phyloP scores from a whole-genome alignment of 2,329 filamentous ascomycete species.

The Aphanoascus verrucosus region DNA sequence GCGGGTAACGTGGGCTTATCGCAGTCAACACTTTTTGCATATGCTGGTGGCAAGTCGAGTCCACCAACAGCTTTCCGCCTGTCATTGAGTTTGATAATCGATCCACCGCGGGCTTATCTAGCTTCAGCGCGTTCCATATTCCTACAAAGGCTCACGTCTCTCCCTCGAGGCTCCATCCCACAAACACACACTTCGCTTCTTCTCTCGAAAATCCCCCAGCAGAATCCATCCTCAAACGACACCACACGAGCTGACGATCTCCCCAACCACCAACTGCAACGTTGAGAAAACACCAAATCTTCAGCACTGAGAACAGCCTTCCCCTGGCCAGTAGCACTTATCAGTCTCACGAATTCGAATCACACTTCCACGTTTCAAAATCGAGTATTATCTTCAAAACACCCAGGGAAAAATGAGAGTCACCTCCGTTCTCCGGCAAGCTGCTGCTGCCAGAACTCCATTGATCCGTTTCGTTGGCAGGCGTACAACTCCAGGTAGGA shows the following conservation, averaged over 20 bases:
- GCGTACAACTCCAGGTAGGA: slow-evolving; percentile 37
- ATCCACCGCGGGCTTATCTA: slow-evolving; percentile 5
- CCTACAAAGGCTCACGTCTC: background rate
- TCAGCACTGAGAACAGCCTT: background rate
- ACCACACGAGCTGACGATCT: background rate
- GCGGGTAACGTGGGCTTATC: background rate
- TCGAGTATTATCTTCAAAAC: background rate
- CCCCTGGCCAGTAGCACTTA: background rate
- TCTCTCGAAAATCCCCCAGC: background rate
- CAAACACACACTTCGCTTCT: background rate
- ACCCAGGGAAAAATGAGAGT: slow-evolving; percentile 30
- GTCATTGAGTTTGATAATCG: slow-evolving; percentile 11
- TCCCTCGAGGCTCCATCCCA: background rate
- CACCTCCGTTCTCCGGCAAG: slow-evolving; percentile 32
- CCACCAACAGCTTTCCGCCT: background rate
- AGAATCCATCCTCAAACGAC: background rate
- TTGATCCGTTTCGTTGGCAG: slow-evolving; percentile 43
- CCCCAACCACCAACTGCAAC: slow-evolving; percentile 2
- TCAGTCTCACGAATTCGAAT: background rate
- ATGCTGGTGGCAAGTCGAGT: background rate
- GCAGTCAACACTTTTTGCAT: background rate
- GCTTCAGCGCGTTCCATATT: background rate
- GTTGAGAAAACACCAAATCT: slow-evolving; percentile 1
- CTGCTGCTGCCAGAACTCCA: slow-evolving; percentile 33
- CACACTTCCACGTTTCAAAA: slow-evolving; percentile 3